These are phyloP conservation scores for Entamoeba histolytica DNA, from an alignment of 208 protist species.

Conservation along the genomic window DNA sequence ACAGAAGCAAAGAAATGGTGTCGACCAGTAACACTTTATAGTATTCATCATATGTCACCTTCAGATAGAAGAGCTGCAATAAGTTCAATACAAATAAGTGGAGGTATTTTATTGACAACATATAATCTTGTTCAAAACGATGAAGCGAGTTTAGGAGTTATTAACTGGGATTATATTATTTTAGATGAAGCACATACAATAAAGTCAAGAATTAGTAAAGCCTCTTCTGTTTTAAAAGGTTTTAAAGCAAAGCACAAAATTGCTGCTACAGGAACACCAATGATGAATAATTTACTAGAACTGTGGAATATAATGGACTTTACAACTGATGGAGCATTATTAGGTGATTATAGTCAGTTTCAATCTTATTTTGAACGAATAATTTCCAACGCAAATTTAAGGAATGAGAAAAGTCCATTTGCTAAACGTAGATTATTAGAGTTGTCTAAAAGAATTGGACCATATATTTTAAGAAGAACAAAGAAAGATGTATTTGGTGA, in stretches of 20 bases:
- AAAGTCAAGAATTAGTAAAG: conserved; percentile 49
- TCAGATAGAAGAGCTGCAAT: background rate
- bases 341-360: background rate
- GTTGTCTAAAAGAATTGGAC: background rate
- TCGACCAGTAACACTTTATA: background rate
- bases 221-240: conserved; percentile 34
- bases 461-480: background rate
- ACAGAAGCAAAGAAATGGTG: background rate
- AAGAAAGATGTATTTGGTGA: background rate
- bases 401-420: background rate
- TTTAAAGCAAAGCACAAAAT: conserved; percentile 39
- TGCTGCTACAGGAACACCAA: conserved; percentile 51
- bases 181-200: conserved; percentile 63
- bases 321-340: background rate
- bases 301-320: conserved; percentile 90
- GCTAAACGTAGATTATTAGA: background rate
- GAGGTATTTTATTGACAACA: conserved; percentile 52
- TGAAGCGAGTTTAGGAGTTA: conserved; percentile 11
- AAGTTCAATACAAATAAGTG: background rate
- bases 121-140: conserved; percentile 51
- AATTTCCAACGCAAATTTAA: background rate
- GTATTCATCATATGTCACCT: background rate
- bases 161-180: conserved; percentile 44
- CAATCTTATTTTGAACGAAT: background rate
- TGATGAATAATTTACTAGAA: conserved; percentile 90